Evolutionary conservation across 2,329 filamentous ascomycete genomes (phyloP).

Genomic region (Calycina herbarum): DNA sequence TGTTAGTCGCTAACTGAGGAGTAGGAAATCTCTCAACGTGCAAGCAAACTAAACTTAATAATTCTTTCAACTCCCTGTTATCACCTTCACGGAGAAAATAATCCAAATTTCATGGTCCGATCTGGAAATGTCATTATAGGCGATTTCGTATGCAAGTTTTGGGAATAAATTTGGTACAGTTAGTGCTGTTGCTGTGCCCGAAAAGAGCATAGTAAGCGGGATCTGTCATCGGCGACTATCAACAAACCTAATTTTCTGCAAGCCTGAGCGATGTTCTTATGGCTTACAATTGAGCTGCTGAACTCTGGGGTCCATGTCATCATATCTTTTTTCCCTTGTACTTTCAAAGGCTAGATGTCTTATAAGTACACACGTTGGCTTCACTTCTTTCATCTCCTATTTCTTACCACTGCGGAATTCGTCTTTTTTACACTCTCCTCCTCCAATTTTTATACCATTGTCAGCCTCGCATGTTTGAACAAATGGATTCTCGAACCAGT

Average conservation of each 20-base stretch:
- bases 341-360: background rate
- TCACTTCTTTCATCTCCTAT: background rate
- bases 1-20: no score
- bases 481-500: background rate
- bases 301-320: no score
- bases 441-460: background rate
- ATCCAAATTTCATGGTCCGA: no score
- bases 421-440: background rate
- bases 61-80: no score
- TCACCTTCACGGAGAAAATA: no score
- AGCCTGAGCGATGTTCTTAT: no score
- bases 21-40: no score
- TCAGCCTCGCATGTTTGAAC: background rate
- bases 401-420: background rate
- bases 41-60: no score
- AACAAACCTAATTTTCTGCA: background rate
- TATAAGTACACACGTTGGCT: background rate
- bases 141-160: no score
- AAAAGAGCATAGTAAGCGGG: background rate
- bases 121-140: no score
- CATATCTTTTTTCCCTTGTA: background rate
- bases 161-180: no score
- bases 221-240: background rate
- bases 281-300: background rate
- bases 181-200: background rate